Percentiles rank a stretch among this genome's conserved stretches.
These are phyloP conservation scores for Sisymbrium irio DNA, from an alignment of 345 rosid species.

Conservation along the genomic window DNA sequence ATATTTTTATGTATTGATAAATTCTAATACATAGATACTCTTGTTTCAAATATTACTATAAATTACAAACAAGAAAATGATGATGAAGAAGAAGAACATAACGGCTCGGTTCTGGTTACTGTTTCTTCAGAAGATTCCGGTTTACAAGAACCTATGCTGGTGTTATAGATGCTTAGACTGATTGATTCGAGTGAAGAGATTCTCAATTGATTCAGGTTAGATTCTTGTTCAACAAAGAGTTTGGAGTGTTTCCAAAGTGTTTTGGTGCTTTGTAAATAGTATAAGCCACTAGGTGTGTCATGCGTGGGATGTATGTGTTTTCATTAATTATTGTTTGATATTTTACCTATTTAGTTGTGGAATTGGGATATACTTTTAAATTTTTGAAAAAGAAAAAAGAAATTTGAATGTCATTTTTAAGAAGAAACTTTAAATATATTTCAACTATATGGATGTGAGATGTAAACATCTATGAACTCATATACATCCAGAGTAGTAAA, in stretches of 20 bases:
- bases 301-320: constrained; percentile 11
- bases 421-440: no score
- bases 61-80: constrained; percentile 10
- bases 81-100: constrained; percentile 8
- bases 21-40: no score
- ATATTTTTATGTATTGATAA: no score
- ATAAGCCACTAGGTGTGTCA: not conserved
- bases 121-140: constrained; percentile 11
- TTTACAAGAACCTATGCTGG: constrained; percentile 23
- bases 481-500: no score
- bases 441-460: no score
- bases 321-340: constrained; percentile 13
- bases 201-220: constrained; percentile 1
- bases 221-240: constrained; percentile 10
- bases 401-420: no score
- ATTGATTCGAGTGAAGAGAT: constrained; percentile 11
- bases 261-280: constrained; percentile 5
- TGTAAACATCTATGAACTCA: no score
- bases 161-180: constrained; percentile 23
- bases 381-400: not conserved
- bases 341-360: not conserved
- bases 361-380: constrained; percentile 1
- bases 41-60: no score
- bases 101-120: not conserved
- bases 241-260: not conserved